Evolutionary conservation across 2,329 filamentous ascomycete genomes (phyloP).

Genomic region (Fusarium miscanthi): DNA sequence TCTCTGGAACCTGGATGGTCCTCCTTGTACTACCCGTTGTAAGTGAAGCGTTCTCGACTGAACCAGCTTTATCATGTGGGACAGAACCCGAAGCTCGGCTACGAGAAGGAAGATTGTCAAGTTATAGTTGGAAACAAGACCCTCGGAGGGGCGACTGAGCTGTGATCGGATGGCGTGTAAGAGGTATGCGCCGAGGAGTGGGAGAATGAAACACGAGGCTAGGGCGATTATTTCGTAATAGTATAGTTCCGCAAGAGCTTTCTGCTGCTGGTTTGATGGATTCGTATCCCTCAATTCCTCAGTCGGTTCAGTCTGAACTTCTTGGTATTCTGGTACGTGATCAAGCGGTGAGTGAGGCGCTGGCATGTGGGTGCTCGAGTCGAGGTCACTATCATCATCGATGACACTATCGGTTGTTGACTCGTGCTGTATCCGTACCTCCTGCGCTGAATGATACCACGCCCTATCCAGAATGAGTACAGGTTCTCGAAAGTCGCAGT

Average conservation of each 20-base stretch:
- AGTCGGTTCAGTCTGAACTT: slow-evolving; percentile 32
- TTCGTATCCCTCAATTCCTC: slow-evolving; percentile 21
- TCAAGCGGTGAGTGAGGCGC: slow-evolving; percentile 48
- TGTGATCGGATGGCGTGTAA: slow-evolving; percentile 84
- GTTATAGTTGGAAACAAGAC: slow-evolving; percentile 91
- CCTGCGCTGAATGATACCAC: slow-evolving; percentile 80
- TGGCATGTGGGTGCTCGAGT: slow-evolving; percentile 43
- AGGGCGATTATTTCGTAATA: slow-evolving; percentile 81
- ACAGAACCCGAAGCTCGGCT: slow-evolving; percentile 84
- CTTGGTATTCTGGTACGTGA: slow-evolving; percentile 58
- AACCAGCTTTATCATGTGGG: slow-evolving; percentile 84
- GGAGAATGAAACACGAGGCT: slow-evolving; percentile 80
- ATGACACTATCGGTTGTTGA: slow-evolving; percentile 53
- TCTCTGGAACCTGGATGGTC: slow-evolving; percentile 54
- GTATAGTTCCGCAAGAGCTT: slow-evolving; percentile 73
- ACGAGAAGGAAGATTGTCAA: slow-evolving; percentile 89
- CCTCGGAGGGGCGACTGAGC: slow-evolving; percentile 84
- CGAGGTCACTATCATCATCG: slow-evolving; percentile 59
- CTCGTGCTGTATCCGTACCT: slow-evolving; percentile 66
- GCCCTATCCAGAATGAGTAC: slow-evolving; percentile 32
- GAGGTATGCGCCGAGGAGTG: slow-evolving; percentile 82
- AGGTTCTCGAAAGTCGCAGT: not conserved
- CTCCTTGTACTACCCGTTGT: slow-evolving; percentile 75
- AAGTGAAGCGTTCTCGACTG: slow-evolving; percentile 83
- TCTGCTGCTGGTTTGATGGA: slow-evolving; percentile 44